Evolutionary conservation across 164 flowering plant genomes (phyloP).

Genomic region (Magnolia changhungtana): DNA sequence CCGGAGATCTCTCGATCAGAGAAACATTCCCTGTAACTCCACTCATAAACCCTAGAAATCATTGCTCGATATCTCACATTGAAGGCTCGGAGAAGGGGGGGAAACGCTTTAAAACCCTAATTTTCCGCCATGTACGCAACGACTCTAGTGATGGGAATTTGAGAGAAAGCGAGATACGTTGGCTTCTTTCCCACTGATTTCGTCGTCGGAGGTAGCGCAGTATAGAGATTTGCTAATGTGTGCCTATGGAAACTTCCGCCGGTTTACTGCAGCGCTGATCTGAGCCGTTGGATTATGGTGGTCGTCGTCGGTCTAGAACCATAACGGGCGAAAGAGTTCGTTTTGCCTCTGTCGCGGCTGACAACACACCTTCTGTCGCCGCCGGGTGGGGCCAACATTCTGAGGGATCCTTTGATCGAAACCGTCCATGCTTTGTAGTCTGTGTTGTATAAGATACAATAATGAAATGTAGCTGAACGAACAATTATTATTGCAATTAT

Average conservation of each 20-base stretch:
- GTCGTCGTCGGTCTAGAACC: too few relatives aligned
- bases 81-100: neutral
- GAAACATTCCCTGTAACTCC: neutral
- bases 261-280: neutral
- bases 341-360: too few relatives aligned
- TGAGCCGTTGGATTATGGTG: neutral
- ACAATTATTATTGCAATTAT: too few relatives aligned
- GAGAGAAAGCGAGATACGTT: neutral
- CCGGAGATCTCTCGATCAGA: neutral
- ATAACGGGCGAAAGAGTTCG: too few relatives aligned
- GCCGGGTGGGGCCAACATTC: too few relatives aligned
- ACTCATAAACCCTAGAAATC: neutral
- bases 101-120: neutral
- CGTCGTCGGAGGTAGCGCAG: neutral
- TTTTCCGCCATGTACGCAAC: neutral
- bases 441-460: too few relatives aligned
- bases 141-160: neutral
- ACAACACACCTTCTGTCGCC: too few relatives aligned
- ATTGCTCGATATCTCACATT: neutral
- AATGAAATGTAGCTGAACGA: too few relatives aligned
- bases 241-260: neutral
- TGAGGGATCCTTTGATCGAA: too few relatives aligned
- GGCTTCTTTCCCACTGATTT: neutral
- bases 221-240: neutral
- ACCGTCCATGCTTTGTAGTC: too few relatives aligned